phyloP scores from a whole-genome alignment of 2,329 filamentous ascomycete genomes.

The Exophiala sideris region DNA sequence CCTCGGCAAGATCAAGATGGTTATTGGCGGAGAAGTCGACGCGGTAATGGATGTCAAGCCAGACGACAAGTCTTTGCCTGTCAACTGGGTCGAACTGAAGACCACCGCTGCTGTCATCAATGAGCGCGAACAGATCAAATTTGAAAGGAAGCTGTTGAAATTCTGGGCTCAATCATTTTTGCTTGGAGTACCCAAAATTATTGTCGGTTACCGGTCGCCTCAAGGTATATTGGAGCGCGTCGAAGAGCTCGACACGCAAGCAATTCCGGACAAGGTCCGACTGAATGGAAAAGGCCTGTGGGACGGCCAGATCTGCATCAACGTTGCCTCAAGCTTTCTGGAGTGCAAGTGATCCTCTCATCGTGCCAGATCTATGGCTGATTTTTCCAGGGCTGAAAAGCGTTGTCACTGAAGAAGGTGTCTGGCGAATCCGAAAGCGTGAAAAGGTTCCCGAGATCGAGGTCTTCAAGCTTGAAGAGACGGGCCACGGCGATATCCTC shows the following conservation, averaged over 20 bases:
- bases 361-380: background rate
- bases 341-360: slow-evolving; percentile 59
- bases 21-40: slow-evolving; percentile 92
- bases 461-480: slow-evolving; percentile 68
- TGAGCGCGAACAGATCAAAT: slow-evolving; percentile 67
- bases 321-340: slow-evolving; percentile 76
- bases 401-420: slow-evolving; percentile 63
- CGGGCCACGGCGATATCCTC: slow-evolving; percentile 71
- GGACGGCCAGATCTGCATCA: slow-evolving; percentile 93
- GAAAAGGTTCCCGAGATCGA: slow-evolving; percentile 66
- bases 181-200: slow-evolving; percentile 84
- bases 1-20: slow-evolving; percentile 69
- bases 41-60: slow-evolving; percentile 89
- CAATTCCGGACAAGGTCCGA: slow-evolving; percentile 73
- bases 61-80: slow-evolving; percentile 58
- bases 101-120: slow-evolving; percentile 71
- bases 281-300: slow-evolving; percentile 65
- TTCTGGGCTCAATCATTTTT: slow-evolving; percentile 97
- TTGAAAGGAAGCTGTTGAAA: slow-evolving; percentile 86
- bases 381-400: slow-evolving; percentile 55
- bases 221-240: slow-evolving; percentile 68
- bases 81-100: slow-evolving; percentile 94
- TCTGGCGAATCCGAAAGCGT: slow-evolving; percentile 73
- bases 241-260: slow-evolving; percentile 75
- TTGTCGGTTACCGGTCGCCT: slow-evolving; percentile 79